Base-by-base conservation (phyloP, 345 rosid species). In the Rhizophora mangle region DNA sequence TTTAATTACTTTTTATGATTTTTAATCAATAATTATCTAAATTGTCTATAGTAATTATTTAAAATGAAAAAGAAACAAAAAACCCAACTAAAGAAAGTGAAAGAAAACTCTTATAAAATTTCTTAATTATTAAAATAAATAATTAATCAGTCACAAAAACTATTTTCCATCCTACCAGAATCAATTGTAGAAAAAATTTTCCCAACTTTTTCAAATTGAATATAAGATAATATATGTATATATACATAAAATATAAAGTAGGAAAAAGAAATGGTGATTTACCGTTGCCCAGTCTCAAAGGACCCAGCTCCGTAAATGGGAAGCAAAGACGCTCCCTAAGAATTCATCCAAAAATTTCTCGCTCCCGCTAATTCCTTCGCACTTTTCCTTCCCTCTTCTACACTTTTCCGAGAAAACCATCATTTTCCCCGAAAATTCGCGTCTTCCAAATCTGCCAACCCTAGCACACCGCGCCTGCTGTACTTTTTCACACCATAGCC, bases 341-440 rank as follows among this genome's bases (percentile, higher is more conserved):
- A 10, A 0, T 22, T 58, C 70, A 37, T n/a, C 54, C 36, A 47
- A 72, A 69, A 69, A 47, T 20, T 19, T 2, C 18, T 16, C 20
- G 5, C 65, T 72, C 76, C 76, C 76, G 76, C 76, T 67, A 72
- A 30, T 51, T 65, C 61, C 73, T 43, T 60, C 30, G 5, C 15
- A 8, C 59, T 47, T 7, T 24, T 37, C n/a, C 8, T 16, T 49
- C 16, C 19, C 1, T 30, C 34, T 13, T 60, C 58, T 31, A 5
- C 65, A 49, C 30, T 36, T 0, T 8, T 62, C 4, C 15, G 20
- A 26, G 18, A 24, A 65, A 20, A 43, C 49, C 16, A 43, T 43
- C 49, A 11, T 6, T 43, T 43, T 43, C 49, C 49, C 1, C 19
- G 49, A 13, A 43, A 43, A 43, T 43, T 19, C 18, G 18, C 49